A percentile compares a stretch with the other conserved stretches of the same genome.
Evolutionary conservation across 2,329 filamentous ascomycete genomes (phyloP).

Genomic region (Nothophaeocryptopus gaeumannii): DNA sequence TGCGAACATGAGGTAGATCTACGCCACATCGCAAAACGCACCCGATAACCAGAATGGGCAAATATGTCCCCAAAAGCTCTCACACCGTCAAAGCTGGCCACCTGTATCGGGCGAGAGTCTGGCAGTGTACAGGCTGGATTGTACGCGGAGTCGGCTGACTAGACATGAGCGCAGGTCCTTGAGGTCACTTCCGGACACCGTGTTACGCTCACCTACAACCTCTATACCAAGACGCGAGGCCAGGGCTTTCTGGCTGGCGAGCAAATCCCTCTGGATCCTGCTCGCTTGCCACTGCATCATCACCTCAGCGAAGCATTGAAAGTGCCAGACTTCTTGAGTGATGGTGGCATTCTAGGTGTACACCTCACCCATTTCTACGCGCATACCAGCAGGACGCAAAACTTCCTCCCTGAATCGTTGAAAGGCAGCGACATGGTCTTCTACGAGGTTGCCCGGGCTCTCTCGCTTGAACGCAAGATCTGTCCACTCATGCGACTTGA

Average conservation of each 20-base stretch:
- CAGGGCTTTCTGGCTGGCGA: slow-evolving; percentile 31
- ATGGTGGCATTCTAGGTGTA: slow-evolving; percentile 13
- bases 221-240: slow-evolving; percentile 42
- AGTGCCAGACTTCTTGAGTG: slow-evolving; percentile 32
- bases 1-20: slow-evolving; percentile 48
- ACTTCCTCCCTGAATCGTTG: slow-evolving; percentile 23
- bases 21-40: too few relatives aligned
- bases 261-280: slow-evolving; percentile 31
- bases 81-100: too few relatives aligned
- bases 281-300: slow-evolving; percentile 38
- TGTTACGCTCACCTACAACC: slow-evolving; percentile 60
- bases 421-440: slow-evolving; percentile 30
- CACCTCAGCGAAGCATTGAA: slow-evolving; percentile 29
- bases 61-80: too few relatives aligned
- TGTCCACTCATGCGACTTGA: not conserved
- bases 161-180: slow-evolving; percentile 31
- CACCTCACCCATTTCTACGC: slow-evolving; percentile 26
- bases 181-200: slow-evolving; percentile 52
- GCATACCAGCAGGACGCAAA: slow-evolving; percentile 16
- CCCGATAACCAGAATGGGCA: too few relatives aligned
- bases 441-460: slow-evolving; percentile 20
- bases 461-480: slow-evolving; percentile 5
- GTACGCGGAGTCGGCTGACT: too few relatives aligned
- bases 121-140: too few relatives aligned
- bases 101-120: too few relatives aligned